Evolutionary conservation across 345 rosid species (phyloP).

Genomic region (Arabis hirsuta): DNA sequence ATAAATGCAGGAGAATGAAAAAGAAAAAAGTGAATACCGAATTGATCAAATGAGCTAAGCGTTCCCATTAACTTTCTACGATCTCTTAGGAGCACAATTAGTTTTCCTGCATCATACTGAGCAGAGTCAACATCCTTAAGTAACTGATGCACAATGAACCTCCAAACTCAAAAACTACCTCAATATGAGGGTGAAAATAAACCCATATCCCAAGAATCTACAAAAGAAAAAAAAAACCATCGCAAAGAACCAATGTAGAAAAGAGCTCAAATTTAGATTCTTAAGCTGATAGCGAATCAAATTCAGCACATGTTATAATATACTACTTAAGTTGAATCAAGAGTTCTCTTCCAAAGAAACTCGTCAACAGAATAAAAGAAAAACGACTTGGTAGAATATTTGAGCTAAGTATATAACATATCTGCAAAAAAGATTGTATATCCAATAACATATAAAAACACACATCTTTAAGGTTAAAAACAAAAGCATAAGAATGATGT

Average conservation of each 20-base stretch:
- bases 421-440: no score
- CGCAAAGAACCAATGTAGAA: neutral
- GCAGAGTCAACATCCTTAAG: constrained; percentile 19
- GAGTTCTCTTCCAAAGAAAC: neutral
- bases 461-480: no score
- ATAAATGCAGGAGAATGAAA: neutral
- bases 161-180: neutral
- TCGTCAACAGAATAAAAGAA: no score
- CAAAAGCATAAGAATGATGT: no score
- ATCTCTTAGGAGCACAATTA: constrained; percentile 91
- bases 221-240: neutral
- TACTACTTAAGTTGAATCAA: neutral
- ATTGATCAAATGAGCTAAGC: constrained; percentile 96
- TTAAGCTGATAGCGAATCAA: neutral
- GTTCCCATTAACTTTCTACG: constrained; percentile 89
- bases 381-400: no score
- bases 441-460: no score
- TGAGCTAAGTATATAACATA: no score
- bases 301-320: neutral
- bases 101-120: constrained; percentile 65
- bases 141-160: neutral
- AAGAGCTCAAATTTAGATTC: neutral
- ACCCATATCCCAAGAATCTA: neutral
- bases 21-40: constrained; percentile 53
- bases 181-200: neutral